phyloP scores from a whole-genome alignment of 495 filamentous ascomycete species.

The Xylaria telfairii region DNA sequence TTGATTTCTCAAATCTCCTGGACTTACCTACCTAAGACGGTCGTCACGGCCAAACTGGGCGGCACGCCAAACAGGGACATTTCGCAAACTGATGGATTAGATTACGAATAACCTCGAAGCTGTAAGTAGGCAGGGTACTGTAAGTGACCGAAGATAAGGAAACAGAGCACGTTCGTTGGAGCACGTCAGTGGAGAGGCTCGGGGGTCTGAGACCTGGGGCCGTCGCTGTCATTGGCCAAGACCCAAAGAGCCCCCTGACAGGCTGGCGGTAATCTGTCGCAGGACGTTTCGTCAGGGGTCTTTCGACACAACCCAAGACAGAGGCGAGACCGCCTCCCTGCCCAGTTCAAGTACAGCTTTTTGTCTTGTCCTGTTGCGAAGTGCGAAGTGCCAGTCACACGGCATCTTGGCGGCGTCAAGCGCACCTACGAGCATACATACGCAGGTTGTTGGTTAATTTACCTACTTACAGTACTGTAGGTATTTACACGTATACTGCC shows the following conservation, averaged over 20 bases:
- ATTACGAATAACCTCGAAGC: no score
- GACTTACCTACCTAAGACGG: neutral
- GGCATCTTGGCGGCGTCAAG: neutral
- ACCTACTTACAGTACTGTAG: neutral
- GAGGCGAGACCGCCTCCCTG: slow-evolving; percentile 15
- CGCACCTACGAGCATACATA: no score
- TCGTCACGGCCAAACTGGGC: slow-evolving; percentile 16
- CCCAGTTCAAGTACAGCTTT: neutral
- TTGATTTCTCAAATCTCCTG: neutral
- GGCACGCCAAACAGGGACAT: neutral
- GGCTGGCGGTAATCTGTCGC: slow-evolving; percentile 30
- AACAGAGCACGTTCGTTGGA: neutral
- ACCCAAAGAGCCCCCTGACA: neutral
- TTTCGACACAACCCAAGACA: slow-evolving; percentile 37
- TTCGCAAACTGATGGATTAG: neutral
- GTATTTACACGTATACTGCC: no score
- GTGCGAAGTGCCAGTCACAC: neutral
- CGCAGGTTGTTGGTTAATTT: no score
- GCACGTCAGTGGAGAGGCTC: neutral
- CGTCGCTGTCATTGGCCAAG: neutral
- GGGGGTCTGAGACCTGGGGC: slow-evolving; percentile 11
- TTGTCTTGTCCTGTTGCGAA: no score
- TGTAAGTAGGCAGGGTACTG: no score
- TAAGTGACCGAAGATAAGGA: neutral
- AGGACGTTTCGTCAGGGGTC: slow-evolving; percentile 46